Conservation (phyloP, 371 early-diverging fungal species). For the Zychaea mexicana region DNA sequence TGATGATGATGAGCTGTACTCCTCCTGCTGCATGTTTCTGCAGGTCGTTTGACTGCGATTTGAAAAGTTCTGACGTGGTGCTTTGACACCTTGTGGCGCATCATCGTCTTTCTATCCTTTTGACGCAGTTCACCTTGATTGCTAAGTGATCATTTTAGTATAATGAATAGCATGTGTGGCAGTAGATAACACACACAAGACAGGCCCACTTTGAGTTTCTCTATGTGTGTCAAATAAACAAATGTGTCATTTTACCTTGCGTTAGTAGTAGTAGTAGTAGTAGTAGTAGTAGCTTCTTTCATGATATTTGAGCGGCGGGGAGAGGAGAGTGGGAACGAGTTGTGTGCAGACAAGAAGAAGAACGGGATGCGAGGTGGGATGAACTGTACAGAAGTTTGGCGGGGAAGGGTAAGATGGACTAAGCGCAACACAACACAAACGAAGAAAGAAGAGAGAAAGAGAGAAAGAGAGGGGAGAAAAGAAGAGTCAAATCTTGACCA, state of each 20-base stretch:
- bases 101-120: conserved; percentile 3
- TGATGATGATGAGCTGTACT: too few species aligned
- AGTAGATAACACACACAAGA: too few species aligned
- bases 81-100: conserved; percentile 15
- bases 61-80: neutral
- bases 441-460: neutral
- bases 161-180: neutral
- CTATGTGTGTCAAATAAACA: too few species aligned
- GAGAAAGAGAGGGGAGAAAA: neutral
- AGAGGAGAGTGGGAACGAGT: too few species aligned
- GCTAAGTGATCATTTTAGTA: neutral
- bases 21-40: too few species aligned
- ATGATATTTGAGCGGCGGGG: neutral
- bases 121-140: neutral
- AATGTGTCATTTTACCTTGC: neutral
- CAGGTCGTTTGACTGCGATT: conserved; percentile 4
- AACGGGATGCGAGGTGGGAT: too few species aligned
- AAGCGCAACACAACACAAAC: neutral
- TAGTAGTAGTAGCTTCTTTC: neutral
- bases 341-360: too few species aligned
- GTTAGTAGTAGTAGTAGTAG: neutral
- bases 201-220: neutral
- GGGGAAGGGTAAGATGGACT: too few species aligned
- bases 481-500: too few species aligned
- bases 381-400: too few species aligned